A percentile compares a stretch with the other conserved stretches of the same genome.
Conservation (phyloP, 345 rosid species). For the Acer yangbiense region DNA sequence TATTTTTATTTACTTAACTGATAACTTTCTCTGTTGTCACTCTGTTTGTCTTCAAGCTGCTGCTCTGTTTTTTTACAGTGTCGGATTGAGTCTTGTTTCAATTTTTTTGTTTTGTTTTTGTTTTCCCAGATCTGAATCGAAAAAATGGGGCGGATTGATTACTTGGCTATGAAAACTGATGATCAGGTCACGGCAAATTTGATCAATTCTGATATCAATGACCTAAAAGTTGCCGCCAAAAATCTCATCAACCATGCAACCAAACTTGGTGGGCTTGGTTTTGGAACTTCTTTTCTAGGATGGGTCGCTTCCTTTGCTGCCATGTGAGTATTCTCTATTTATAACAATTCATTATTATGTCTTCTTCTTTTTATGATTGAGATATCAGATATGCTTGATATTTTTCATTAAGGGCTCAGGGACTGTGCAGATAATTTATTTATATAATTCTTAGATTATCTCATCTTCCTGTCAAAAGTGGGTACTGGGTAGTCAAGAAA, state of each 20-base stretch:
- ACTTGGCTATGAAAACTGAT: conserved; percentile 66
- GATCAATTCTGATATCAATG: conserved; percentile 66
- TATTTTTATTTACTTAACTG: background rate
- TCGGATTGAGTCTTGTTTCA: background rate
- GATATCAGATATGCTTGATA: background rate
- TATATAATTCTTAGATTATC: background rate
- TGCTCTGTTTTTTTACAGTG: background rate
- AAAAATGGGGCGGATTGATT: conserved; percentile 65
- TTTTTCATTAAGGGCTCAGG: background rate
- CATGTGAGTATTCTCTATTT: conserved; percentile 46
- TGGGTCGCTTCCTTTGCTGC: conserved; percentile 90
- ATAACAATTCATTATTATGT: background rate
- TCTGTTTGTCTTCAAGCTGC: background rate
- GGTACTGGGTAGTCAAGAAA: background rate
- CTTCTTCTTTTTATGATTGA: background rate
- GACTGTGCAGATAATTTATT: background rate
- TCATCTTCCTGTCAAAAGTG: background rate
- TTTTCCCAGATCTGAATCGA: conserved; percentile 12
- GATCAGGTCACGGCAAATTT: conserved; percentile 36
- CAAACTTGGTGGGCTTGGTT: conserved; percentile 68
- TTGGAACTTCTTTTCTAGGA: conserved; percentile 80
- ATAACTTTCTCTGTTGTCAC: background rate
- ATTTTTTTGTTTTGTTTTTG: background rate
- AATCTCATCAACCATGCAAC: conserved; percentile 54
- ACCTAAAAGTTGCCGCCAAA: conserved; percentile 55